These are phyloP conservation scores for Harringtonia lauricola DNA, from an alignment of 2,329 filamentous ascomycete species.

Conservation along the genomic window DNA sequence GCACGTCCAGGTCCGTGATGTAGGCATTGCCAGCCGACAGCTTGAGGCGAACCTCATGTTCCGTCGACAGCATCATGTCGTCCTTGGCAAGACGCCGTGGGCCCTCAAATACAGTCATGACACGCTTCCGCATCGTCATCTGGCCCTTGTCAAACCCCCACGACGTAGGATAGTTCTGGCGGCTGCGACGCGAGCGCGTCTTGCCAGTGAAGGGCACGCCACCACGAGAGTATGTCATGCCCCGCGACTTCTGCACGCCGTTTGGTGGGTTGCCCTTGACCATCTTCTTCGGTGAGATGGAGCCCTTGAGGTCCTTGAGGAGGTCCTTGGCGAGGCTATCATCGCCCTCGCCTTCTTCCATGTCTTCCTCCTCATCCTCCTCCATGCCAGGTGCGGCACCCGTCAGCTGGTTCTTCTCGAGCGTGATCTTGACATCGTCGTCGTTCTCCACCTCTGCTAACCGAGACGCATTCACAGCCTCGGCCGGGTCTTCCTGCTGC, in stretches of 20 bases:
- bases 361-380: conserved; percentile 32
- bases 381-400: conserved; percentile 22
- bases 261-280: conserved; percentile 44
- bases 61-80: conserved; percentile 95
- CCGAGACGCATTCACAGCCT: conserved; percentile 57
- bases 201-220: conserved; percentile 48
- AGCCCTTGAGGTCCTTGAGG: conserved; percentile 13
- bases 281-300: conserved; percentile 38
- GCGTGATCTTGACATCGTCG: conserved; percentile 47
- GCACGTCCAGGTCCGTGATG: conserved; percentile 85
- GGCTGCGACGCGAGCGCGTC: conserved; percentile 70
- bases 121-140: conserved; percentile 98
- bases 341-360: conserved; percentile 44
- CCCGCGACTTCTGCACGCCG: conserved; percentile 55
- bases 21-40: conserved; percentile 67
- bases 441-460: conserved; percentile 57
- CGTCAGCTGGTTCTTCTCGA: conserved; percentile 50
- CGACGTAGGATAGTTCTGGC: conserved; percentile 83
- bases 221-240: conserved; percentile 68
- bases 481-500: conserved; percentile 58
- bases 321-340: conserved; percentile 35
- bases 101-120: conserved; percentile 87
- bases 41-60: conserved; percentile 84
- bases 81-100: conserved; percentile 85
- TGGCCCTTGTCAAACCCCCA: conserved; percentile 89